Conservation (phyloP, 179 eudicot species). For the Corrigiola litoralis region DNA sequence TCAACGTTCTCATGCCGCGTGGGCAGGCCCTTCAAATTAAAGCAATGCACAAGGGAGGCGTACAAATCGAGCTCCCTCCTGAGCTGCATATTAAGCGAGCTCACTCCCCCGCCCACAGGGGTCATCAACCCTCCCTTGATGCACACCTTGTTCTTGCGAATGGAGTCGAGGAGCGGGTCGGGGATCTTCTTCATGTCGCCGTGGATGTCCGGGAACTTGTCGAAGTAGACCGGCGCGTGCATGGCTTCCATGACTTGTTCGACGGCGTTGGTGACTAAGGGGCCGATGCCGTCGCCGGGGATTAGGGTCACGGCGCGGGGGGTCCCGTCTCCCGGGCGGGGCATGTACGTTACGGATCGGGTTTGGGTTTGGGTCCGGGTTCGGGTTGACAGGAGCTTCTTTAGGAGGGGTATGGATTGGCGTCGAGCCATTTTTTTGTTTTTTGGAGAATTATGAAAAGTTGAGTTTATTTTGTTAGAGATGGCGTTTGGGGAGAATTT, state of each 20-base stretch:
- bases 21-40: slow-evolving; percentile 61
- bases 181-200: slow-evolving; percentile 67
- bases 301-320: slow-evolving; percentile 66
- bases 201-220: slow-evolving; percentile 46
- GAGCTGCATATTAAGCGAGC: slow-evolving; percentile 60
- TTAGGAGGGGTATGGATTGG: slow-evolving; percentile 34
- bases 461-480: not conserved
- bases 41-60: slow-evolving; percentile 73
- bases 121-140: slow-evolving; percentile 76
- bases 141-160: slow-evolving; percentile 65
- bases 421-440: slow-evolving; percentile 31
- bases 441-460: not conserved
- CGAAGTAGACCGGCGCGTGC: slow-evolving; percentile 78
- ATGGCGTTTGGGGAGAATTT: not conserved
- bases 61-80: slow-evolving; percentile 75
- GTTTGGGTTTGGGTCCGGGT: slow-evolving; percentile 5
- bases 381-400: slow-evolving; percentile 9
- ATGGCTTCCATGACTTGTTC: slow-evolving; percentile 74
- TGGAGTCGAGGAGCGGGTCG: slow-evolving; percentile 54
- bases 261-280: slow-evolving; percentile 75
- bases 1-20: slow-evolving; percentile 74
- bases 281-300: slow-evolving; percentile 89
- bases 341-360: slow-evolving; percentile 85
- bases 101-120: slow-evolving; percentile 88
- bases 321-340: slow-evolving; percentile 78